These are phyloP conservation scores for Colletotrichum gigasporum DNA, from an alignment of 2,329 filamentous ascomycete genomes.

Conservation along the genomic window DNA sequence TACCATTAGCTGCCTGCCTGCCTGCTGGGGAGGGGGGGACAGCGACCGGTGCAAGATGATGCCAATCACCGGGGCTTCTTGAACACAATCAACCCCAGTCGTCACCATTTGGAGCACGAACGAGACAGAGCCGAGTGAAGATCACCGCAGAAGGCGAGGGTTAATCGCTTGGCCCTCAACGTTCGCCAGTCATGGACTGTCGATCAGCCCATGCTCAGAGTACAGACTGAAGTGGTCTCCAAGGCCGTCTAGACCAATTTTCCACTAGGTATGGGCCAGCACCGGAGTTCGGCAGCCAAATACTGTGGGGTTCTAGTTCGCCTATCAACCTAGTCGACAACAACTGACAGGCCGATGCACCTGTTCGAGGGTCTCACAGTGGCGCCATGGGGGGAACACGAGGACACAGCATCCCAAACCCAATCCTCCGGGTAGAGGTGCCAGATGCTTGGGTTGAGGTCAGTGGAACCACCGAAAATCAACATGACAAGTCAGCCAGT, in stretches of 20 bases:
- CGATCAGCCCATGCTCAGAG: background rate
- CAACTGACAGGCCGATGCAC: conserved; percentile 5
- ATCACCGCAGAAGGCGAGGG: background rate
- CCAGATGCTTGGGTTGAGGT: conserved; percentile 3
- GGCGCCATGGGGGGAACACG: background rate
- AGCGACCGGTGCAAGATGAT: background rate
- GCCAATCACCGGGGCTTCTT: background rate
- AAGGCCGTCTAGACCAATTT: background rate
- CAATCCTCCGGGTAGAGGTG: background rate
- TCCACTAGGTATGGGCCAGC: background rate
- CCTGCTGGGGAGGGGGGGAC: background rate
- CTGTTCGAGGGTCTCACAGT: background rate
- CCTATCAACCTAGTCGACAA: conserved; percentile 3
- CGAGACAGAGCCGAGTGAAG: background rate
- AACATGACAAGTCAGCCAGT: background rate
- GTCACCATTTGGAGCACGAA: background rate
- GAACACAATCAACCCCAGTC: background rate
- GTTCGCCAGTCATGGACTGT: conserved; percentile 1
- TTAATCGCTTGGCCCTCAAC: conserved; percentile 12
- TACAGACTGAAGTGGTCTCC: background rate
- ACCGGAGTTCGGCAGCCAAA: conserved; percentile 24
- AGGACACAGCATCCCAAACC: background rate
- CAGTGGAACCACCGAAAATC: background rate
- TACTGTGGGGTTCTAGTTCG: conserved; percentile 6
- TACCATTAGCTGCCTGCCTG: background rate